Conservation (phyloP, 352 stramenopile species). For the Phytophthora multivora region DNA sequence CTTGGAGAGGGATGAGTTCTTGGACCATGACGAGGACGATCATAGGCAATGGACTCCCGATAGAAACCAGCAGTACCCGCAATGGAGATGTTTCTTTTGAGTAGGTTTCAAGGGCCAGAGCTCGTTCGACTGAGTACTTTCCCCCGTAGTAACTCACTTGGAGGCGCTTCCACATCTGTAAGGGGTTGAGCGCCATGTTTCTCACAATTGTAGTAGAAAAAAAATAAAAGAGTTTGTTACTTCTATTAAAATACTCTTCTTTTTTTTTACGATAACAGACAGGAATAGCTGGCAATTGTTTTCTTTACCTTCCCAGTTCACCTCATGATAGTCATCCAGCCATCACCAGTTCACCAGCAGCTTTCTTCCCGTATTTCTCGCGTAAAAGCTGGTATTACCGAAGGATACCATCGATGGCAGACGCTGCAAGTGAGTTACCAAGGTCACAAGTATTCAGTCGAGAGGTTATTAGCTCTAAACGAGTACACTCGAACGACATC, state of each 20-base stretch:
- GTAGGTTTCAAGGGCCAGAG: constrained; percentile 15
- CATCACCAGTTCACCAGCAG: no score
- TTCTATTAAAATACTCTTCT: background rate
- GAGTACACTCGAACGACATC: constrained; percentile 15
- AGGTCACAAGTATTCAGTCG: constrained; percentile 18
- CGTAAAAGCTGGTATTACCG: no score
- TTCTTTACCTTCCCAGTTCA: no score
- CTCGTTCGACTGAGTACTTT: constrained; percentile 9
- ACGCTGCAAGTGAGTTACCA: constrained; percentile 22
- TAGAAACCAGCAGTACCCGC: constrained; percentile 3
- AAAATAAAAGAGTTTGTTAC: no score
- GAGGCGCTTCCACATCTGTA: background rate
- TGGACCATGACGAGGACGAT: background rate
- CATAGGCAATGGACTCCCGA: constrained; percentile 7
- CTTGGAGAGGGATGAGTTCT: constrained; percentile 10
- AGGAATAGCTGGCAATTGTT: no score
- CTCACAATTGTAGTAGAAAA: no score
- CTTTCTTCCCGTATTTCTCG: no score
- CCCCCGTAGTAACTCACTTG: constrained; percentile 15
- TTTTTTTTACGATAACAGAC: no score
- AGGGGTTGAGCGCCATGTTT: background rate
- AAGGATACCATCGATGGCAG: constrained; percentile 1
- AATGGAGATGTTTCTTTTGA: background rate
- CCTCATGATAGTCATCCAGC: no score
- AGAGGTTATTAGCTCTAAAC: constrained; percentile 17